Evolutionary conservation across 2,329 filamentous ascomycete genomes (phyloP).

Genomic region (Colletotrichum camelliae): DNA sequence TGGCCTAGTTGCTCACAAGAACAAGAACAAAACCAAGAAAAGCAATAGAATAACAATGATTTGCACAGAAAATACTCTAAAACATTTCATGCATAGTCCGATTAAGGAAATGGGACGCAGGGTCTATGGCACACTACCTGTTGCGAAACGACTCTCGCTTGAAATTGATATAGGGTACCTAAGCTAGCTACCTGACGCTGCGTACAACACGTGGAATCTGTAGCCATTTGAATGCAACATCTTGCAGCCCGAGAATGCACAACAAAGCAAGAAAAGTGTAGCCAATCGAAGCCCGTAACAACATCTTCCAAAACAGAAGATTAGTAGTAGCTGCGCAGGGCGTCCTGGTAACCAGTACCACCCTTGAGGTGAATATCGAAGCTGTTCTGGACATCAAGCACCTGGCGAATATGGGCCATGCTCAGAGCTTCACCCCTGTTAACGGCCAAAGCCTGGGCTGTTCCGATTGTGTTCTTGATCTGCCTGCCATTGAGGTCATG

Average conservation of each 20-base stretch:
- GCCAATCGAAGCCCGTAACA: neutral
- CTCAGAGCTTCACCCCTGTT: slow-evolving; percentile 74
- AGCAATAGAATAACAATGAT: rapidly evolving
- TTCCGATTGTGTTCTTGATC: slow-evolving; percentile 89
- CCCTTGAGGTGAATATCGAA: slow-evolving; percentile 87
- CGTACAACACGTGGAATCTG: neutral
- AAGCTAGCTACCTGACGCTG: neutral
- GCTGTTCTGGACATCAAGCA: slow-evolving; percentile 82
- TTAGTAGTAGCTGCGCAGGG: slow-evolving; percentile 78
- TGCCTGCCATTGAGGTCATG: slow-evolving; percentile 68
- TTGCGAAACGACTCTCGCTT: neutral
- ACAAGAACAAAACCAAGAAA: neutral
- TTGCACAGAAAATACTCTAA: neutral
- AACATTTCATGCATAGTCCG: neutral
- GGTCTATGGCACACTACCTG: neutral
- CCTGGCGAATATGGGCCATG: slow-evolving; percentile 81
- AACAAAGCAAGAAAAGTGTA: neutral
- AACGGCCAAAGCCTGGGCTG: slow-evolving; percentile 81
- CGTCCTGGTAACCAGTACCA: slow-evolving; percentile 79
- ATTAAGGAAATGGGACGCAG: neutral
- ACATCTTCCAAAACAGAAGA: neutral
- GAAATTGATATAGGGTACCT: neutral
- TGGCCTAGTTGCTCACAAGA: no score
- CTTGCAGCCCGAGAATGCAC: neutral
- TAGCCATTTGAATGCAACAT: neutral